Percentiles rank a stretch among this genome's conserved stretches.
phyloP scores from a whole-genome alignment of 306 rosid species.

The Delonix regia region DNA sequence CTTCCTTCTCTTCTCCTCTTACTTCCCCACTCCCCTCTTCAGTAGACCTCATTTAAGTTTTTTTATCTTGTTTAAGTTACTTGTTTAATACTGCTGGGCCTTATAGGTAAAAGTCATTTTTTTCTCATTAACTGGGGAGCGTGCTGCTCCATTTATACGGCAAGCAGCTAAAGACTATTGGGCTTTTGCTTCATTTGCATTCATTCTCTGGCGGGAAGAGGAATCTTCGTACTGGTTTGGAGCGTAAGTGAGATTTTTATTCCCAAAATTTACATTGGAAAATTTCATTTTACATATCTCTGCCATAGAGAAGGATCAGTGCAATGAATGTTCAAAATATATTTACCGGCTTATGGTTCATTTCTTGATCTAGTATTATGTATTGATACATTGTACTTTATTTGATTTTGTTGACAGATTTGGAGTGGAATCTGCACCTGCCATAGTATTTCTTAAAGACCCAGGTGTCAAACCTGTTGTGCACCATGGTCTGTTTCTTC shows the following conservation, averaged over 20 bases:
- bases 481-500: constrained; percentile 63
- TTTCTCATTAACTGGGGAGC: constrained; percentile 82
- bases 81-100: constrained; percentile 30
- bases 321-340: constrained; percentile 20
- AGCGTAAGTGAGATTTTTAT: constrained; percentile 57
- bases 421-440: constrained; percentile 92
- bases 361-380: constrained; percentile 24
- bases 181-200: constrained; percentile 83
- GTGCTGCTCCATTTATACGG: constrained; percentile 80
- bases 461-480: constrained; percentile 90
- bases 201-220: constrained; percentile 85
- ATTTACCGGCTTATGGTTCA: constrained; percentile 11
- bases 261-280: constrained; percentile 2
- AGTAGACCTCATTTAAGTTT: constrained; percentile 19
- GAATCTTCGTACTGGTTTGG: constrained; percentile 85
- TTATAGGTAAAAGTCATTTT: constrained; percentile 78
- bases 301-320: constrained; percentile 17
- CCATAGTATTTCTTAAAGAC: constrained; percentile 86
- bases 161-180: constrained; percentile 78
- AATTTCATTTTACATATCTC: constrained; percentile 6
- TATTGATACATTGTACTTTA: constrained; percentile 8
- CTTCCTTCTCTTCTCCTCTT: too few species aligned
- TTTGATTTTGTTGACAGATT: constrained; percentile 55
- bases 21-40: too few species aligned
- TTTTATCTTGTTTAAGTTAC: constrained; percentile 20